Base-by-base conservation (phyloP, 1,139 yeast genomes). In the Yamadazyma conglobata region DNA sequence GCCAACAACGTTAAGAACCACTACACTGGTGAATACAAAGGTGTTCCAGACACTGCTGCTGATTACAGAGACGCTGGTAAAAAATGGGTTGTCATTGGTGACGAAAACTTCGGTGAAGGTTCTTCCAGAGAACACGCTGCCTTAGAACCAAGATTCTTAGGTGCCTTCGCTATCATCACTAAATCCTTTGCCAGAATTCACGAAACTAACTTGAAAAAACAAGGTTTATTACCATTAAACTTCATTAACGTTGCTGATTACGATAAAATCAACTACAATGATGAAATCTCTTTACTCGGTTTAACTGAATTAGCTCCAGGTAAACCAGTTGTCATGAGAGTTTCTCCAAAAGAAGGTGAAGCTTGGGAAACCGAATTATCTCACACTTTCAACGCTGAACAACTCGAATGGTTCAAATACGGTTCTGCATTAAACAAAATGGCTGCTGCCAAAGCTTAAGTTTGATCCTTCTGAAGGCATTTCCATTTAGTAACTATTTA, bases 61-160 rank as follows among this genome's bases (percentile, higher is more conserved):
- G 85, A 79, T 60, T 91, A 88, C 89, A 86, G 96, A 74, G 95
- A 87, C 61, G 67, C 79, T 50, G 95, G 94, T 56, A 71, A 80
- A 60, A 78, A 72, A 58, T 91, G 98, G 98, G 96, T 89, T 67
- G 98, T 91, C 47, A 79, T 91, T 60, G 98, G 97, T 72, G 98
- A 88, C 64, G 96, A 91, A 70, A 91, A 91, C 77, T 86, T 88
- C 57, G 98, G 98, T 77, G 98, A 91, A 75, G 98, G 98, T 73
- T 91, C 98, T 41, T 89, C 97, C 54, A 88, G 98, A 80, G 98
- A 91, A 73, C 98, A 91, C 66, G 98, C 98, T 60, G 98, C 98
- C 52, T 81, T 91, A 61, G 96, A 89, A 77, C 98, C 98, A 72
- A 85, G 98, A 77, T 91, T 71, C 91, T 79, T 91, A 60, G 98